Evolutionary conservation across 2,329 filamentous ascomycete species (phyloP).

Genomic region (Knufia petricola): DNA sequence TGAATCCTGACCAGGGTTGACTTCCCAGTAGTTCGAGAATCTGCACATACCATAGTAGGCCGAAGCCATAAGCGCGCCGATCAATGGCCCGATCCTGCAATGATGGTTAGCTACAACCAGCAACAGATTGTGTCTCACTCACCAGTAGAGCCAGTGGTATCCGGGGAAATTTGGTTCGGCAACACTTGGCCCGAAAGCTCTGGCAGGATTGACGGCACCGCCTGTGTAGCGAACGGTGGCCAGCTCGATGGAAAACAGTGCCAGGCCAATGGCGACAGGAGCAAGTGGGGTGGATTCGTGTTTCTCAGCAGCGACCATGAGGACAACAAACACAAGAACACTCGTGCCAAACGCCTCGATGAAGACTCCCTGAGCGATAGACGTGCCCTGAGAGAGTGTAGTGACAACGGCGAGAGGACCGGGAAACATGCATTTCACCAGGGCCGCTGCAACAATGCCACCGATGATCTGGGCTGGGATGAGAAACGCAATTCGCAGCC

Average conservation of each 20-base stretch:
- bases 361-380: constrained; percentile 51
- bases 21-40: constrained; percentile 39
- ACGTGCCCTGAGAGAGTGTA: constrained; percentile 41
- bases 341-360: constrained; percentile 58
- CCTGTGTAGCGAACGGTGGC: constrained; percentile 41
- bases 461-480: constrained; percentile 49
- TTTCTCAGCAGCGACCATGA: constrained; percentile 64
- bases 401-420: constrained; percentile 44
- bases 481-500: constrained; percentile 43
- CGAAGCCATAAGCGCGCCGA: constrained; percentile 3
- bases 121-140: neutral
- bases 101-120: neutral
- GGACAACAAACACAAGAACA: constrained; percentile 53
- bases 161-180: constrained; percentile 36
- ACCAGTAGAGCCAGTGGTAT: constrained; percentile 32
- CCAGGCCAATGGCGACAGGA: constrained; percentile 60
- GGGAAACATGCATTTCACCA: constrained; percentile 49
- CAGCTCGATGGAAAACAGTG: constrained; percentile 54
- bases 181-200: constrained; percentile 38
- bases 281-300: constrained; percentile 62
- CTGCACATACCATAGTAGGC: constrained; percentile 15
- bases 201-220: constrained; percentile 38
- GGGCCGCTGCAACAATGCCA: constrained; percentile 50
- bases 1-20: constrained; percentile 44
- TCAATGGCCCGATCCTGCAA: neutral